Evolutionary conservation across 495 filamentous ascomycete species (phyloP).

Genomic region (Sabuloglossum arenarium): DNA sequence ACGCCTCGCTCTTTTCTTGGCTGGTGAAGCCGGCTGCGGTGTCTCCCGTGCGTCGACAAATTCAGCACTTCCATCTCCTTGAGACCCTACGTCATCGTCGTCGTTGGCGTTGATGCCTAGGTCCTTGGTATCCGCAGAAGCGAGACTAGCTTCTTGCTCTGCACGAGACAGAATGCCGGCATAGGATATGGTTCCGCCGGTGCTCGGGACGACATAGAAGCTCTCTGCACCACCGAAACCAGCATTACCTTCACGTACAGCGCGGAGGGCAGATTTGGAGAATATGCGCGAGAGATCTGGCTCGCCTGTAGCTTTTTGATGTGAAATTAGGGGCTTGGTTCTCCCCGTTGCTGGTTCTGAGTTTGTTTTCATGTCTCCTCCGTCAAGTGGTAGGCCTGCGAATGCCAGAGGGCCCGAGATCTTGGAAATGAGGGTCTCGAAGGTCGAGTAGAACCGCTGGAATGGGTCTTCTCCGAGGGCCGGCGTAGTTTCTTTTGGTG

Average conservation of each 20-base stretch:
- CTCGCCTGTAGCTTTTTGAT: constrained; percentile 25
- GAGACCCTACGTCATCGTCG: constrained; percentile 17
- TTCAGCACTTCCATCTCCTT: constrained; percentile 30
- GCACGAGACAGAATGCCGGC: constrained; percentile 63
- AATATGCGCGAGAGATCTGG: constrained; percentile 60
- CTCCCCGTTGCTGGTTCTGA: constrained; percentile 28
- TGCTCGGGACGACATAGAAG: constrained; percentile 87
- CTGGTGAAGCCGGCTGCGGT: constrained; percentile 23
- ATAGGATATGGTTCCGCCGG: constrained; percentile 75
- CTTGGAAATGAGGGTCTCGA: constrained; percentile 61
- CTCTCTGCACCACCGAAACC: constrained; percentile 39
- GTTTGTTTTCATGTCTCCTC: constrained; percentile 25
- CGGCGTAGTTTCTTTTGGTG: constrained; percentile 8
- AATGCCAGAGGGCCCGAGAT: constrained; percentile 83
- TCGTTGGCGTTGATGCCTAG: constrained; percentile 17
- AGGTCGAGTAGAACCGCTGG: constrained; percentile 71
- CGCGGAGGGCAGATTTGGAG: constrained; percentile 58
- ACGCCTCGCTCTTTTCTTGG: not conserved
- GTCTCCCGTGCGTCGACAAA: constrained; percentile 81
- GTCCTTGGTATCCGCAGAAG: constrained; percentile 15
- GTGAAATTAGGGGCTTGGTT: constrained; percentile 15
- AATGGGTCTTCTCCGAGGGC: constrained; percentile 53
- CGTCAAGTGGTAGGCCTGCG: constrained; percentile 60
- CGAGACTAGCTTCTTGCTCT: constrained; percentile 33
- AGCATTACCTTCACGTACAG: constrained; percentile 30